Evolutionary conservation across 2,329 filamentous ascomycete genomes (phyloP), one percentile per base, ranked within the genome.

Genomic region (Colletotrichum karsti): DNA sequence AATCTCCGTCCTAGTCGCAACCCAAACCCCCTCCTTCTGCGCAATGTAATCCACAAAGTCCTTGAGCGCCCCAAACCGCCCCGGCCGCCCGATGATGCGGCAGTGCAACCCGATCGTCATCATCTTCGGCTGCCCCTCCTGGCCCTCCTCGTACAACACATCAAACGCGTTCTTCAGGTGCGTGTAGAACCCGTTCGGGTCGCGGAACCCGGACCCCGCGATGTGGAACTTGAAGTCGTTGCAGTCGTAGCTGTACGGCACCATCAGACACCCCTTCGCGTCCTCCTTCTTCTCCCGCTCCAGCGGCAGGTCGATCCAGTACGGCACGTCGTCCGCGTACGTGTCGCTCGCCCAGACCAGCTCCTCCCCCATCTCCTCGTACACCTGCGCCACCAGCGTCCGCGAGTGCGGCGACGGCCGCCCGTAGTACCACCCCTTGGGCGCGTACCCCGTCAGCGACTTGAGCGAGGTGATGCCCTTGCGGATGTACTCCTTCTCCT

Each of bases 51-150:
- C 82, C 2, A 87, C 82, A 72, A 87, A 87, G 60, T 85, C 81
- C 72, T 82, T 78, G 44, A 89, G 72, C 2, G 85, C 86, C 50
- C 78, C 80, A 67, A 84, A 84, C 1, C 86, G 77, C 4, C 84
- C 86, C 1, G 86, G 86, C 35, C 84, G 81, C 1, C 86, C 86
- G 37, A 85, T 82, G 60, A 86, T 85, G 7, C 85, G 80, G 69
- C 84, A 87, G 72, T 88, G 85, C 26, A 88, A 73, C 2, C 83
- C 84, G 24, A 88, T 81, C 0, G 86, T 88, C 86, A 88, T 88
- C 86, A 88, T 88, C 76, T 86, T 87, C 5, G 84, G 84, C 70
- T 74, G 74, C 1, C 84, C 84, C 10, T 78, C 78, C 57, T 79
- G 74, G 1, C 84, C 85, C 69, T 87, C 85, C 30, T 83, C 83